Percentiles rank a stretch among this genome's conserved stretches.
Conservation (phyloP, 805 yeast genomes). For the Wickerhamomyces chaumierensis region DNA sequence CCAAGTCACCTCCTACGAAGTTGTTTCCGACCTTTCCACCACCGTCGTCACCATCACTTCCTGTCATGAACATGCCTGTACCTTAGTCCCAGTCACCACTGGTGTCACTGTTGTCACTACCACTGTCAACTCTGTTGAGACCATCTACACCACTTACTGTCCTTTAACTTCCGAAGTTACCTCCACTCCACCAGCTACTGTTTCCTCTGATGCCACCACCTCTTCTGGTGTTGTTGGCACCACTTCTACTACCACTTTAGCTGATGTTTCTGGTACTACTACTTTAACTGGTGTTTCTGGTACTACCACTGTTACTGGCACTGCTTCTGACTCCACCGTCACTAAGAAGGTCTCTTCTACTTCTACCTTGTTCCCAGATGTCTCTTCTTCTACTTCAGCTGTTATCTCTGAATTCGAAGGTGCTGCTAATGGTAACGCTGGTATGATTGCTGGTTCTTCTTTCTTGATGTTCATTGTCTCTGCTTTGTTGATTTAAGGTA, state of each 20-base stretch:
- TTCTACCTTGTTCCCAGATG: background rate
- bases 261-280: background rate
- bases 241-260: background rate
- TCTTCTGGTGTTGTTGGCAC: background rate
- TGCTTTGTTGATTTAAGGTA: background rate
- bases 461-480: background rate
- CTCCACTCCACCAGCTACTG: background rate
- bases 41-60: constrained; percentile 9
- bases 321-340: background rate
- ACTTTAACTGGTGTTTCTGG: background rate
- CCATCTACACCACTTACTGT: constrained; percentile 10
- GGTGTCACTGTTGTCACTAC: constrained; percentile 8
- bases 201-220: background rate
- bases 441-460: background rate
- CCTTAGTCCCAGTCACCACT: constrained; percentile 7
- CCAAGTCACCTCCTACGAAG: constrained; percentile 1
- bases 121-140: constrained; percentile 3
- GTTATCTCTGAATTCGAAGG: background rate
- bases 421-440: background rate
- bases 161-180: constrained; percentile 4
- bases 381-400: background rate
- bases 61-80: constrained; percentile 7
- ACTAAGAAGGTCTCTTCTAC: background rate
- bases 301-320: background rate
- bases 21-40: constrained; percentile 1